phyloP scores from a whole-genome alignment of 2,329 filamentous ascomycete species.

The Penicillium sp. region DNA sequence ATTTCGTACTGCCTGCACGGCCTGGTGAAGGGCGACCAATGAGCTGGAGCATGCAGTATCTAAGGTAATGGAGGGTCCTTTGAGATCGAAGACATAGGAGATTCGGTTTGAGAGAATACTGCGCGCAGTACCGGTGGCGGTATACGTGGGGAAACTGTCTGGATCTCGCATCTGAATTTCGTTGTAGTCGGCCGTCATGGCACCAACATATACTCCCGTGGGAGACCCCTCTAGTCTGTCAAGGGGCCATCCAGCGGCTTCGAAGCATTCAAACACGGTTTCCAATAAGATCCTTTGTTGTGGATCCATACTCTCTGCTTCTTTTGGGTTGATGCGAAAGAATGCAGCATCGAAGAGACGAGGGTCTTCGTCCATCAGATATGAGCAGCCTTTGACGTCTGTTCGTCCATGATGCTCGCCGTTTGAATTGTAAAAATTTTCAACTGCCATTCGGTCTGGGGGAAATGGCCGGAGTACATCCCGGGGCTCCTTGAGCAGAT shows the following conservation, averaged over 20 bases:
- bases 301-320: slow-evolving; percentile 31
- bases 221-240: slow-evolving; percentile 17
- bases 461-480: not conserved
- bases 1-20: slow-evolving; percentile 31
- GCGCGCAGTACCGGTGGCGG: slow-evolving; percentile 19
- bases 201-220: not conserved
- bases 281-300: slow-evolving; percentile 33
- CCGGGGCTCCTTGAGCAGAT: not conserved
- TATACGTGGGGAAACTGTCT: not conserved
- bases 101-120: slow-evolving; percentile 29
- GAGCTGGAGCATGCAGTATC: slow-evolving; percentile 48
- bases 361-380: slow-evolving; percentile 7
- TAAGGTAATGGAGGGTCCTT: slow-evolving; percentile 33
- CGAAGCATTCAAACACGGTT: slow-evolving; percentile 29
- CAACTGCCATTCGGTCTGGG: not conserved
- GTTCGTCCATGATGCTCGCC: not conserved
- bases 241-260: slow-evolving; percentile 26
- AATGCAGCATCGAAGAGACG: slow-evolving; percentile 27
- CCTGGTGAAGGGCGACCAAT: slow-evolving; percentile 43
- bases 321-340: slow-evolving; percentile 27
- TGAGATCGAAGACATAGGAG: slow-evolving; percentile 42
- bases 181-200: not conserved
- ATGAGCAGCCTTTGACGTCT: not conserved
- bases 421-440: slow-evolving; percentile 3
- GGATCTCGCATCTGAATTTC: not conserved